These are phyloP conservation scores for Auriscalpium vulgare DNA, from an alignment of 768 basidiomycete genomes.

Conservation along the genomic window DNA sequence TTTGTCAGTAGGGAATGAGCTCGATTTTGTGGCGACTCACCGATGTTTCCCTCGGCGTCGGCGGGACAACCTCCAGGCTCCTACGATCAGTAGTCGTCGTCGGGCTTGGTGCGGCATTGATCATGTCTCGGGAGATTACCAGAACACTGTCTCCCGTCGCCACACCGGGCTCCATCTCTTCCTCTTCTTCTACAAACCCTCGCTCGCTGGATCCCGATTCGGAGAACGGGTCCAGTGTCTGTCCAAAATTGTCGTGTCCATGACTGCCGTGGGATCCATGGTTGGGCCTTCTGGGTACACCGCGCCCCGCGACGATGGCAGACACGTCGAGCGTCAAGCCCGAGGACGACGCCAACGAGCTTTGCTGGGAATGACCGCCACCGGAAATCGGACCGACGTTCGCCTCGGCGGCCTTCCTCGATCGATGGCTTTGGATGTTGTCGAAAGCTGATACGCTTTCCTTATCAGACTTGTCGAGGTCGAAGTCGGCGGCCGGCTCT, in stretches of 20 bases:
- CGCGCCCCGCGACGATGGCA: too few relatives aligned
- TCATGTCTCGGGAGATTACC: not conserved
- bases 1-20: too few relatives aligned
- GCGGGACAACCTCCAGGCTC: conserved; percentile 9
- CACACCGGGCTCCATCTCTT: not conserved
- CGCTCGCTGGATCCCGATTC: too few relatives aligned
- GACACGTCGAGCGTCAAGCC: not conserved
- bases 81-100: not conserved
- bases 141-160: not conserved
- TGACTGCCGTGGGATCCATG: too few relatives aligned
- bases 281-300: too few relatives aligned
- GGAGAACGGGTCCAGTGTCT: too few relatives aligned
- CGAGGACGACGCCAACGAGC: not conserved
- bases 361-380: not conserved
- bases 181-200: not conserved
- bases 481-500: not conserved
- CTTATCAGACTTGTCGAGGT: not conserved
- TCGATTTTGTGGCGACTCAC: not conserved
- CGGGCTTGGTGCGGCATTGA: not conserved
- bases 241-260: too few relatives aligned
- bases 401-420: too few relatives aligned
- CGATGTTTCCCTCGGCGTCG: not conserved
- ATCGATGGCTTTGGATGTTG: not conserved
- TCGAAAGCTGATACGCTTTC: not conserved
- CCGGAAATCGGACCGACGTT: too few relatives aligned